phyloP scores from a whole-genome alignment of 305 asterid genomes.

The Fraxinus angustifolia region DNA sequence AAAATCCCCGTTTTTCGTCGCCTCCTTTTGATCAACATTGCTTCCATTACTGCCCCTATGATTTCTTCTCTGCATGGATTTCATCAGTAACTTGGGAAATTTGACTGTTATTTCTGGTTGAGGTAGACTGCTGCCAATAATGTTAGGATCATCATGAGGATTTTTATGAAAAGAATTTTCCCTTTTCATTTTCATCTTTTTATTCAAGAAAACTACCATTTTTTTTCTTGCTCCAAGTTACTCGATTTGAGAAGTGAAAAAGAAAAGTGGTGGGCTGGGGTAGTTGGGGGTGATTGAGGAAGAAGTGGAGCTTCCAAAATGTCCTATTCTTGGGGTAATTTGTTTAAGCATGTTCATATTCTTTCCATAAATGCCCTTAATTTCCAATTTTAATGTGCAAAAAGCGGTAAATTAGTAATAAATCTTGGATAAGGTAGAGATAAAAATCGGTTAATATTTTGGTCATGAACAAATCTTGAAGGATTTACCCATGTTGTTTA shows the following conservation, averaged over 20 bases:
- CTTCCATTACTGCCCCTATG: not conserved
- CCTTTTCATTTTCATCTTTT: not conserved
- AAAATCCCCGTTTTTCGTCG: not conserved
- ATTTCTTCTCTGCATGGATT: constrained; percentile 19
- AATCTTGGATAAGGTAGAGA: not conserved
- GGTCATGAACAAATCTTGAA: not conserved
- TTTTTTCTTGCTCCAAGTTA: constrained; percentile 7
- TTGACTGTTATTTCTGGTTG: not conserved
- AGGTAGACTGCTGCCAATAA: not conserved
- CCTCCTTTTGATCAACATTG: constrained; percentile 8
- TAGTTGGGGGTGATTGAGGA: constrained; percentile 26
- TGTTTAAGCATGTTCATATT: not conserved
- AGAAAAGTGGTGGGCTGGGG: constrained; percentile 8
- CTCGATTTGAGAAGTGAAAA: not conserved
- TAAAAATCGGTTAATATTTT: not conserved
- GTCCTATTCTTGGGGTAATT: constrained; percentile 33
- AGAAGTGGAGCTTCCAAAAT: constrained; percentile 24
- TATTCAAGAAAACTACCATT: not conserved
- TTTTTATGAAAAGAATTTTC: not conserved
- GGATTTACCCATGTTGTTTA: not conserved
- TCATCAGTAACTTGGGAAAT: constrained; percentile 10
- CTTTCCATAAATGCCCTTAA: not conserved
- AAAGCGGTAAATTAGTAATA: not conserved
- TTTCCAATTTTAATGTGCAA: not conserved
- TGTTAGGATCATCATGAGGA: not conserved